Evolutionary conservation across 495 filamentous ascomycete species (phyloP), one percentile per base, ranked within the genome.

Genomic region (Rhypophila decipiens): DNA sequence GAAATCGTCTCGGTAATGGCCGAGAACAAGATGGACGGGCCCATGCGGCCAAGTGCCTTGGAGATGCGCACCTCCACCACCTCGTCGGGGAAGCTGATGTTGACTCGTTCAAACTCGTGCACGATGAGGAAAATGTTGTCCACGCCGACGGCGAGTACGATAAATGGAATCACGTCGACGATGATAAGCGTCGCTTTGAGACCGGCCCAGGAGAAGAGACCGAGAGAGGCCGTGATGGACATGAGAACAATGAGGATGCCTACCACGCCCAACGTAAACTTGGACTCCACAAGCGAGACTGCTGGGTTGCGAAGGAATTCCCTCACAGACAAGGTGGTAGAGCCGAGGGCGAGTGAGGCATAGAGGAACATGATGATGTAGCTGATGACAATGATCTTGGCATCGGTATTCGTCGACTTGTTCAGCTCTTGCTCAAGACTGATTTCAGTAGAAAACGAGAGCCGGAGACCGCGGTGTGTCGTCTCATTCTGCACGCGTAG

Each of bases 91-190:
- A 95, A 80, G 61, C 81, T 94, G 60, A 90, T 68, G 58, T 97
- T 96, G 47, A 95, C 83, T 22, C 94, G 78, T 65, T 98, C 94
- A 53, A 98, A 96, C 59, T 98, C 93, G 67, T 98, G 90, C 5
- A 97, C 94, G 42, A 98, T 96, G 42, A 98, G 68, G 68, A 98
- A 98, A 59, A 98, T 97, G 61, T 98, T 98, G 74, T 98, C 93
- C 9, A 98, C 94, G 20, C 93, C 93, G 15, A 98, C 87, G 39
- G 93, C 93, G 10, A 98, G 70, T 11, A 98, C 90, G 51, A 98
- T 81, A 65, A 98, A 98, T 0, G 93, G 93, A 48, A 98, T 98
- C 51, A 98, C 93, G 60, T 98, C 93, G 5, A 95, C 91, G 53
- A 98, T 97, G 58, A 98, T 97, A 50, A 98, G 70, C 3, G 93